Evolutionary conservation across 2,329 filamentous ascomycete species (phyloP).

Genomic region (Kalmusia sp.): DNA sequence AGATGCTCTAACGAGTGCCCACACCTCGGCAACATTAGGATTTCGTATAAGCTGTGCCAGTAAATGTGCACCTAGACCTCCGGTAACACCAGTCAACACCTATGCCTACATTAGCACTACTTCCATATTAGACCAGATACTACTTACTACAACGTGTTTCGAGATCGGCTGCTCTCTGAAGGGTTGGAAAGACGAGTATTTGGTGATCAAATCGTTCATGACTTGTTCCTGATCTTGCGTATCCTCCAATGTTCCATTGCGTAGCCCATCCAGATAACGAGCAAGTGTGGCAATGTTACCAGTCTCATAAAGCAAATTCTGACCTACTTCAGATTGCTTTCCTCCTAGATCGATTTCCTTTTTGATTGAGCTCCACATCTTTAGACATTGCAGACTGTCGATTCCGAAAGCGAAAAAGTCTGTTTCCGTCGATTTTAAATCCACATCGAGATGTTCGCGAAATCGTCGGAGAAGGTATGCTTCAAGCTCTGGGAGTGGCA

Average conservation of each 20-base stretch:
- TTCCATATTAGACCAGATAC: no score
- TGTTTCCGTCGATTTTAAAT: slow-evolving; percentile 44
- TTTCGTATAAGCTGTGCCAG: slow-evolving; percentile 47
- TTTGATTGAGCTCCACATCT: slow-evolving; percentile 61
- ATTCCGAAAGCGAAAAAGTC: slow-evolving; percentile 67
- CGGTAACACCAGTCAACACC: slow-evolving; percentile 70
- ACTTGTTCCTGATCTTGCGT: slow-evolving; percentile 48
- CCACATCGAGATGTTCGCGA: slow-evolving; percentile 24
- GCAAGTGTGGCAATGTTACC: slow-evolving; percentile 58
- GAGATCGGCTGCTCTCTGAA: not conserved
- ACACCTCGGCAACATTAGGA: slow-evolving; percentile 49
- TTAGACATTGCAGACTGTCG: slow-evolving; percentile 66
- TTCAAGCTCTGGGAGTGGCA: slow-evolving; percentile 42
- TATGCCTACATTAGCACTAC: no score
- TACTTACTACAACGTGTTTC: slow-evolving; percentile 23
- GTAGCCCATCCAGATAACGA: slow-evolving; percentile 52
- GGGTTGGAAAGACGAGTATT: slow-evolving; percentile 49
- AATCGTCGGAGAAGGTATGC: slow-evolving; percentile 30
- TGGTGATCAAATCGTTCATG: slow-evolving; percentile 56
- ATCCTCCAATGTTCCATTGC: slow-evolving; percentile 44
- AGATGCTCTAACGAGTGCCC: slow-evolving; percentile 60
- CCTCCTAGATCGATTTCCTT: slow-evolving; percentile 59
- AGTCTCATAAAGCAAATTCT: slow-evolving; percentile 67
- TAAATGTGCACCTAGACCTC: slow-evolving; percentile 68
- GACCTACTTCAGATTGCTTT: slow-evolving; percentile 50